These are phyloP conservation scores for Pseudopithomyces chartarum DNA, from an alignment of 2,329 filamentous ascomycete genomes.

Conservation along the genomic window DNA sequence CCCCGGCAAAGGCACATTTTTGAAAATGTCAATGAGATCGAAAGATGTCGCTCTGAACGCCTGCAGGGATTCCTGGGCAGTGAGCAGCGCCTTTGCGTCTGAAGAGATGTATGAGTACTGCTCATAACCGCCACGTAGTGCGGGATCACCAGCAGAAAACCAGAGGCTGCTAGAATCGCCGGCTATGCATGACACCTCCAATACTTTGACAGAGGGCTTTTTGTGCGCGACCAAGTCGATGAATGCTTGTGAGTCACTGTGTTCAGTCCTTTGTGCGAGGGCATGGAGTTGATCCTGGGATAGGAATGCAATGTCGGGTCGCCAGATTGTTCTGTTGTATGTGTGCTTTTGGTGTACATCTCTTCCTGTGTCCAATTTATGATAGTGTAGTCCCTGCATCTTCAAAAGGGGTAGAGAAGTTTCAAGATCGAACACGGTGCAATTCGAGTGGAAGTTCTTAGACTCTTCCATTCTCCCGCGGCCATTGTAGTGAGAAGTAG, in stretches of 20 bases:
- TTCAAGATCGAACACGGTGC: not conserved
- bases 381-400: not conserved
- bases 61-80: not conserved
- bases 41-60: not conserved
- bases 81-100: not conserved
- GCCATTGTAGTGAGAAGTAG: constrained; percentile 14
- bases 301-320: constrained; percentile 11
- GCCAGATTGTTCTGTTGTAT: not conserved
- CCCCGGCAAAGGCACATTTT: too few relatives aligned
- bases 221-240: constrained; percentile 44
- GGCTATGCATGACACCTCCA: constrained; percentile 36
- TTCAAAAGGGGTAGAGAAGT: not conserved
- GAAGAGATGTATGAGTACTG: not conserved
- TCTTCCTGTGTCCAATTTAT: not conserved
- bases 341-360: not conserved
- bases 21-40: not conserved
- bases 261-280: not conserved
- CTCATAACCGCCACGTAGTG: not conserved
- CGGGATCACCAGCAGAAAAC: not conserved
- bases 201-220: constrained; percentile 33
- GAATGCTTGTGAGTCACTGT: too few relatives aligned
- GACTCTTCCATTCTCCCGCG: constrained; percentile 13
- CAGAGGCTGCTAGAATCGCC: constrained; percentile 18
- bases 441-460: constrained; percentile 14
- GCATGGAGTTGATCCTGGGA: not conserved